These are phyloP conservation scores for Leptodontidium sp. DNA, from an alignment of 2,329 filamentous ascomycete genomes.

Conservation along the genomic window DNA sequence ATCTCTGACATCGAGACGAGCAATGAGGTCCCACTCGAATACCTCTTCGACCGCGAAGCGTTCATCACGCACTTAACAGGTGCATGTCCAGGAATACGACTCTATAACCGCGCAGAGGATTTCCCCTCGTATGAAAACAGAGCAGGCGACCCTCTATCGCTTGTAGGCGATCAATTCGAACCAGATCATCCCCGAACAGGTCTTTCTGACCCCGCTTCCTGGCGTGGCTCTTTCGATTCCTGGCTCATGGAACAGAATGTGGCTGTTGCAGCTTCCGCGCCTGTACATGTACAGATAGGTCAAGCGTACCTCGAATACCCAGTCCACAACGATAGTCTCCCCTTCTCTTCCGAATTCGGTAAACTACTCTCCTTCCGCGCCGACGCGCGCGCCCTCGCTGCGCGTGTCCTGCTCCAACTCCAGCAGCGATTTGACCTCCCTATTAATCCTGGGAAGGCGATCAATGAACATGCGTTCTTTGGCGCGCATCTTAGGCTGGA, in stretches of 20 bases:
- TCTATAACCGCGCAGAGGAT: slow-evolving; percentile 30
- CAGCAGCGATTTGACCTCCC: neutral
- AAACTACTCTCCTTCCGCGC: slow-evolving; percentile 46
- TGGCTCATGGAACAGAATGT: slow-evolving; percentile 33
- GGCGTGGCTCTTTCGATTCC: slow-evolving; percentile 36
- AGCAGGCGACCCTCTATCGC: neutral
- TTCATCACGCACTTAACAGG: slow-evolving; percentile 38
- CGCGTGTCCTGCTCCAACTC: neutral
- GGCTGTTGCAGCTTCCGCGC: neutral
- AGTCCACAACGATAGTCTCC: slow-evolving; percentile 45
- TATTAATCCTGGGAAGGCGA: slow-evolving; percentile 10
- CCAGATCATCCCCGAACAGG: slow-evolving; percentile 38
- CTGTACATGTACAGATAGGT: slow-evolving; percentile 32
- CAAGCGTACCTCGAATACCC: slow-evolving; percentile 50
- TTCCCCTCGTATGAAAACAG: slow-evolving; percentile 16
- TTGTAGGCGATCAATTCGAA: slow-evolving; percentile 26
- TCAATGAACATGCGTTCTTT: slow-evolving; percentile 31
- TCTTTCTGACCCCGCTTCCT: slow-evolving; percentile 35
- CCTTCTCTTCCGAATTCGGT: slow-evolving; percentile 49
- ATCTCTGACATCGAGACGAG: slow-evolving; percentile 30
- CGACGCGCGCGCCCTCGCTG: slow-evolving; percentile 1
- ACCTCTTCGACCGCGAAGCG: slow-evolving; percentile 41
- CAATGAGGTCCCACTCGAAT: slow-evolving; percentile 32
- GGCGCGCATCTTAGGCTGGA: slow-evolving; percentile 37
- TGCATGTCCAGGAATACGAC: slow-evolving; percentile 39